These are phyloP conservation scores for Populus hybrid DNA, from an alignment of 441 rosid species.

Conservation along the genomic window DNA sequence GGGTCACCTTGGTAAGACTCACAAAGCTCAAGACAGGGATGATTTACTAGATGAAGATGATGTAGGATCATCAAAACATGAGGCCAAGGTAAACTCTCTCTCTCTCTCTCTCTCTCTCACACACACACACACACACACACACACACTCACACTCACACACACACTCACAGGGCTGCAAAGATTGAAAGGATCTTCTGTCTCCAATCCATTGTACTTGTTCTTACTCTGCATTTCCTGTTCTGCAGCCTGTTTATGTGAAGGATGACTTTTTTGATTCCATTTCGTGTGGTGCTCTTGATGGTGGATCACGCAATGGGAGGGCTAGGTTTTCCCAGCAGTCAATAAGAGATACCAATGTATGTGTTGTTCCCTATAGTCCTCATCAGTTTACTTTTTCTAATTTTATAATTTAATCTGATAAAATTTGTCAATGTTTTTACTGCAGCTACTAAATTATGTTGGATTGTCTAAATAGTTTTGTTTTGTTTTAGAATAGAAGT, in stretches of 20 bases:
- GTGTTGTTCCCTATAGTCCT: background rate
- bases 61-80: no score
- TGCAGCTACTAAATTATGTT: background rate
- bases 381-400: background rate
- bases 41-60: no score
- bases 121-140: no score
- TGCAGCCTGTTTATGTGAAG: slow-evolving; percentile 59
- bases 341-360: background rate
- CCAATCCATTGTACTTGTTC: background rate
- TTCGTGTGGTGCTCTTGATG: slow-evolving; percentile 32
- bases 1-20: no score
- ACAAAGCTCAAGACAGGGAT: no score
- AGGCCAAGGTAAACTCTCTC: no score
- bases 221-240: slow-evolving; percentile 40
- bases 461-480: background rate
- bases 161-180: no score
- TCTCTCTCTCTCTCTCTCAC: no score
- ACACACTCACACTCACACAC: no score
- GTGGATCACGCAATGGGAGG: background rate
- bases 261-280: slow-evolving; percentile 65
- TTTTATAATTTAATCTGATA: slow-evolving; percentile 22
- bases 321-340: background rate
- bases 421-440: background rate
- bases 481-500: background rate
- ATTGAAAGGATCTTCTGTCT: background rate